These are phyloP conservation scores for Peterozyma xylosa DNA, from an alignment of 805 yeast genomes.

Conservation along the genomic window DNA sequence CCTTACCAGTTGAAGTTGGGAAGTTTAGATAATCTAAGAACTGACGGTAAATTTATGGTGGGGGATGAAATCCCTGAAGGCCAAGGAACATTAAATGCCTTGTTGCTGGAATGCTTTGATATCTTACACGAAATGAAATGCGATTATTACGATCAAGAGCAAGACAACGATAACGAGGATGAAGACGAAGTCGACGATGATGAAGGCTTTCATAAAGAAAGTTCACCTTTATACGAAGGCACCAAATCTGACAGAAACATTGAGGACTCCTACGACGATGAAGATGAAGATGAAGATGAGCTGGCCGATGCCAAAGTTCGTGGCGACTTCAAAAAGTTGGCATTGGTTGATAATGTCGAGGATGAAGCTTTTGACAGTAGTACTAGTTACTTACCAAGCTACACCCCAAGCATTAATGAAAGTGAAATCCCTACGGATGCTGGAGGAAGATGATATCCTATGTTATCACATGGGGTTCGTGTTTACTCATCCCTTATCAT, in stretches of 20 bases:
- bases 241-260: constrained; percentile 19
- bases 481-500: too few relatives aligned
- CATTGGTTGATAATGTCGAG: too few relatives aligned
- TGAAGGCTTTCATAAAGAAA: constrained; percentile 1
- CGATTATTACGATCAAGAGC: constrained; percentile 64
- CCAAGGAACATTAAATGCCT: constrained; percentile 89
- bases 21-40: constrained; percentile 76
- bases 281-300: constrained; percentile 10
- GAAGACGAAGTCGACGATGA: constrained; percentile 17
- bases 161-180: constrained; percentile 15
- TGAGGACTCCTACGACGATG: constrained; percentile 22
- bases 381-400: constrained; percentile 15
- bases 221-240: neutral
- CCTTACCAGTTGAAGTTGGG: constrained; percentile 95
- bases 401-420: constrained; percentile 22
- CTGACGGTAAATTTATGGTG: constrained; percentile 87
- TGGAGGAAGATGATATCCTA: constrained; percentile 4
- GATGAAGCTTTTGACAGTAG: constrained; percentile 19
- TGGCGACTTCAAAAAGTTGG: constrained; percentile 3
- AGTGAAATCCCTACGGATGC: constrained; percentile 20
- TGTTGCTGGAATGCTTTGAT: constrained; percentile 91
- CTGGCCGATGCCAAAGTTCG: constrained; percentile 6
- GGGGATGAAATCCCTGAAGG: constrained; percentile 94
- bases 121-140: constrained; percentile 84
- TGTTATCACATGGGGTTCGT: too few relatives aligned